Evolutionary conservation across 306 rosid genomes (phyloP), one percentile per base, ranked within the genome.

Genomic region (Dalbergia oliveri): DNA sequence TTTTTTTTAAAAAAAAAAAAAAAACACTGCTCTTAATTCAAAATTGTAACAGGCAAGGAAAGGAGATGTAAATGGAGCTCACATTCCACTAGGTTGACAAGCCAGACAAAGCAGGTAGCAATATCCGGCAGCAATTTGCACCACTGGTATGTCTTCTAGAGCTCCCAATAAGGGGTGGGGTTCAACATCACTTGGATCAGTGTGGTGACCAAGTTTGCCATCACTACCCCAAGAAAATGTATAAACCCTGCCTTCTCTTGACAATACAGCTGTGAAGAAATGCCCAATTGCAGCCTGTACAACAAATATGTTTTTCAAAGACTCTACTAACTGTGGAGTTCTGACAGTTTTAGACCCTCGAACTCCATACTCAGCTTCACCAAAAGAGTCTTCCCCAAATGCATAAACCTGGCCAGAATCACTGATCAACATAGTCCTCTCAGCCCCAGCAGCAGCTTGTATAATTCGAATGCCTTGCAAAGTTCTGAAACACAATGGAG

Each of bases 221-320:
- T 95, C 98, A 11, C 66, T 86, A 21, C 99, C 99, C 99, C 98
- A 95, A 69, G 95, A 93, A 82, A 95, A 91, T 51, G 97, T 93
- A 77, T 95, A 95, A 62, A 95, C 94, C 62, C 84, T 85, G 72
- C 99, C 99, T 82, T 95, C 98, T 87, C 99, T 88, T 58, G 99
- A 95, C 86, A 95, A 72, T 11, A 93, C 96, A 73, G 98, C 97
- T 1, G 98, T 93, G 87, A 95, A 95, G 78, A 88, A 95, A 67
- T 95, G 91, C 60, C 98, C 99, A 73, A 95, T 95, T 70, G 98
- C 97, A 74, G 95, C 97, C 86, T 95, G 99, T 74, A 95, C 99
- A 84, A 95, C 95, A 86, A 88, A 93, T 81, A 95, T 93, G 80
- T 82, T 66, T 79, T 84, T 95, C 86, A 95, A 81, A 13, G 97